Evolutionary conservation across 129 eudicot species (phyloP), one percentile per base, ranked within the genome.

Genomic region (Centaurea solstitialis): DNA sequence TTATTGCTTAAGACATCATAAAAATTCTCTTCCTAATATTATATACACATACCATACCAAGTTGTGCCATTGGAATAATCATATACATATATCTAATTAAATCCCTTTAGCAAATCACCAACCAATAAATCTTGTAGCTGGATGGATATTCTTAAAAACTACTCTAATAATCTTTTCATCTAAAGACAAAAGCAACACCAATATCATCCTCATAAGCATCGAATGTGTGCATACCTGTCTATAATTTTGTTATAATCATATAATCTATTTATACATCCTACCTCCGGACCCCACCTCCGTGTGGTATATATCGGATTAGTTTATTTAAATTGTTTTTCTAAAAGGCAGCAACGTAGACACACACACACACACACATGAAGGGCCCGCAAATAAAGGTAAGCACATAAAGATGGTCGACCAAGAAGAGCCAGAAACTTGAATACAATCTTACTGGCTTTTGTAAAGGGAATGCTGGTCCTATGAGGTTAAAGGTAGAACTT

Each of bases 71-170:
- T 70, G 72, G 73, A 23, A 82, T 24, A 75, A 76, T 68, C 75
- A 75, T 30, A 66, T 39, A 74, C 17, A 20, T 5, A 61, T 13
- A 20, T 81, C 15, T 61, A 61, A 61, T 61, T 12, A 50, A 28
- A 30, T 30, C 80, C 68, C 57, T 69, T 69, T 69, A 59, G 77
- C 64, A 76, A 76, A 76, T 41, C 77, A 78, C 77, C 77, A 82
- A 73, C 77, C 78, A 82, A 71, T 26, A 61, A 18, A 62, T 70
- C 68, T 57, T 76, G 38, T 61, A 82, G 86, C 78, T 77, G 82
- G 78, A 82, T 76, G 57, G 86, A 82, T 82, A 82, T 70, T 70
- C 74, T 70, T 82, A 82, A 70, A 77, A 76, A 82, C 68, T 59
- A 82, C 28, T 64, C 82, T 6, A 69, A 37, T 72, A 76, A 77